phyloP scores from a whole-genome alignment of 1,284 basidiomycete species.

The Serendipita sp. region DNA sequence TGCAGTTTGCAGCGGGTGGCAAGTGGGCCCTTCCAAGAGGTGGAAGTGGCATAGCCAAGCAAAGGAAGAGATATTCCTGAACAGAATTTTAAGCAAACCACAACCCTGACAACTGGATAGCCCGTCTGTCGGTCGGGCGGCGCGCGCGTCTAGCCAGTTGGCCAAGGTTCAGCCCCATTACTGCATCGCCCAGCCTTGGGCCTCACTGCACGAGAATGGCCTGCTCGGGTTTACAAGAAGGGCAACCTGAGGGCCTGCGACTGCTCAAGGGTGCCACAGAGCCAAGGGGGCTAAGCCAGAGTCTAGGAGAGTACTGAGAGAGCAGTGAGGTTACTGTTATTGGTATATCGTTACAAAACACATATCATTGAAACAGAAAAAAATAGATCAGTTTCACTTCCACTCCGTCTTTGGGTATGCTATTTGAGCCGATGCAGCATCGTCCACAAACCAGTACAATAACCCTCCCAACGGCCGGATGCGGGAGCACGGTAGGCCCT shows the following conservation, averaged over 20 bases:
- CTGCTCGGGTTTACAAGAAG: neutral
- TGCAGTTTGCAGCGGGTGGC: no score
- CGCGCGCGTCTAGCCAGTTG: neutral
- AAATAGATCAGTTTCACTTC: neutral
- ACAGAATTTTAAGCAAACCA: no score
- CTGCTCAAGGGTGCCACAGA: neutral
- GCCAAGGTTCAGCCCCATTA: no score
- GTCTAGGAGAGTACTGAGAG: neutral
- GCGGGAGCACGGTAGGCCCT: conserved; percentile 67
- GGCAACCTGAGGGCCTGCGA: neutral
- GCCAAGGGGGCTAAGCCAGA: neutral
- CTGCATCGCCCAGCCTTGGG: no score
- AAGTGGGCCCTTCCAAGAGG: no score
- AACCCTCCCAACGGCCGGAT: conserved; percentile 76
- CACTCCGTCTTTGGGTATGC: conserved; percentile 36
- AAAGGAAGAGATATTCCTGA: no score
- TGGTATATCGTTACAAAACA: neutral
- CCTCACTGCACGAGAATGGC: neutral
- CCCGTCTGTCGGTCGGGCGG: neutral
- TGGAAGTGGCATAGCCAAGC: no score
- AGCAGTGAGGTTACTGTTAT: neutral
- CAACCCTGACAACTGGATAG: no score
- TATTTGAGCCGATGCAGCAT: conserved; percentile 57
- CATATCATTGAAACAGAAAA: no score
- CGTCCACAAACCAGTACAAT: conserved; percentile 84